Base-by-base conservation (phyloP, 2,329 filamentous ascomycete genomes). In the Sporothrix phasma region DNA sequence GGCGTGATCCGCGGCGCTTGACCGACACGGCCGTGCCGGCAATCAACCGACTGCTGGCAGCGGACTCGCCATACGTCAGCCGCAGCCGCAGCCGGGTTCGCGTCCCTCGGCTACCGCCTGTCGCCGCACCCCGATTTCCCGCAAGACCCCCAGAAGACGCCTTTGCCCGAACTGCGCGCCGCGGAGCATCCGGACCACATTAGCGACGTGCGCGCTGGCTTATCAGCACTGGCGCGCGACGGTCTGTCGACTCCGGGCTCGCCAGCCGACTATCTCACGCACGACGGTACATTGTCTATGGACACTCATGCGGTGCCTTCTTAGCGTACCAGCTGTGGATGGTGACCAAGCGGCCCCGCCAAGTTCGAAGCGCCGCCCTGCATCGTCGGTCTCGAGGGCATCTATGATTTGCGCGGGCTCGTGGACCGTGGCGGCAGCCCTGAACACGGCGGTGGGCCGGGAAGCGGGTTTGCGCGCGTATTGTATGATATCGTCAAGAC, bases 61-160 rank as follows among this genome's bases (percentile, higher is more conserved):
- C 56, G 22, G 41, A 29, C 47, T 54, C 73, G 29, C 43, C 37
- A 49, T 64, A 62, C 41, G 81, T 89, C 70, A 81, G 83, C 29
- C 64, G 49, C 39, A 19, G 72, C 29, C 71, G 74, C 58, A 76
- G 81, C 82, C 24, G 87, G 82, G 65, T 83, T 89, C 70, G 82
- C 85, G 31, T 86, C 85, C 51, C 71, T 88, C 65, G 82, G 85
- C 73, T 88, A 88, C 77, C 80, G 84, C 43, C 81, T 88, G 59
- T 84, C 82, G 6, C 78, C 82, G 2, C 73, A 81, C 66, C 80
- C 83, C 0, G 72, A 73, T 41, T 74, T 76, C 63, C 78, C 81
- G 1, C 73, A 79, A 63, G 78, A 81, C 67, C 71, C 74, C 0
- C 71, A 72, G 3, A 72, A 74, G 51, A 75, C 72, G 45, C 73